These are phyloP conservation scores for Rubus parviflorus DNA, from an alignment of 306 rosid species.

Conservation along the genomic window DNA sequence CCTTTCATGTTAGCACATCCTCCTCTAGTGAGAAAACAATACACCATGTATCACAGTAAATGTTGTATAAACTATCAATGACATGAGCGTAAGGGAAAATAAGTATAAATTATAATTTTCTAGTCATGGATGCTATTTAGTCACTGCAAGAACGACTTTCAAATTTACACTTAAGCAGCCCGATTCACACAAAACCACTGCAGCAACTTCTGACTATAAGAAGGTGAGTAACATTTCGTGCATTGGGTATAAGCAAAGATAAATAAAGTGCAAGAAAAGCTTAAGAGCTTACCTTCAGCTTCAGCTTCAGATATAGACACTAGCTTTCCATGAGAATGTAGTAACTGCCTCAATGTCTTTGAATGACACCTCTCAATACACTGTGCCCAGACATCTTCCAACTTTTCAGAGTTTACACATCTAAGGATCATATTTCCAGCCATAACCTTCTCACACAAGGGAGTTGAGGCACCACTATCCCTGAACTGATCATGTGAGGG, in stretches of 20 bases:
- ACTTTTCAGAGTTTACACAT: slow-evolving; percentile 64
- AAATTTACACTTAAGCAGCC: background rate
- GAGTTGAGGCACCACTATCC: slow-evolving; percentile 55
- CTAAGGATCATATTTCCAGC: slow-evolving; percentile 55
- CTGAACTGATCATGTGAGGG: slow-evolving; percentile 44
- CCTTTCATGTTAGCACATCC: background rate
- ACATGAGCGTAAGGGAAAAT: background rate
- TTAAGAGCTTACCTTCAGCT: slow-evolving; percentile 71
- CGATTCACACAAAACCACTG: background rate
- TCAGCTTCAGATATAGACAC: slow-evolving; percentile 88
- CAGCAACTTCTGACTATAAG: slow-evolving; percentile 9
- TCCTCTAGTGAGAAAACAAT: background rate
- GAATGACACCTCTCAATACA: slow-evolving; percentile 91
- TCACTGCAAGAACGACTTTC: background rate
- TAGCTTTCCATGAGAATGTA: slow-evolving; percentile 79
- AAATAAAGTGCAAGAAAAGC: slow-evolving; percentile 20
- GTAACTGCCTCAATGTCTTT: slow-evolving; percentile 84
- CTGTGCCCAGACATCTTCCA: slow-evolving; percentile 68
- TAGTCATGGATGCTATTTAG: background rate
- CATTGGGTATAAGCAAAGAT: slow-evolving; percentile 10
- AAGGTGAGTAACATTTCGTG: slow-evolving; percentile 9
- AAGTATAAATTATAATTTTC: background rate
- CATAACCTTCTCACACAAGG: slow-evolving; percentile 52
- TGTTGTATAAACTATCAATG: background rate
- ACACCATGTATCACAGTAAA: background rate